Base-by-base conservation (phyloP, 2,329 filamentous ascomycete genomes). In the Paramyrothecium sp. region DNA sequence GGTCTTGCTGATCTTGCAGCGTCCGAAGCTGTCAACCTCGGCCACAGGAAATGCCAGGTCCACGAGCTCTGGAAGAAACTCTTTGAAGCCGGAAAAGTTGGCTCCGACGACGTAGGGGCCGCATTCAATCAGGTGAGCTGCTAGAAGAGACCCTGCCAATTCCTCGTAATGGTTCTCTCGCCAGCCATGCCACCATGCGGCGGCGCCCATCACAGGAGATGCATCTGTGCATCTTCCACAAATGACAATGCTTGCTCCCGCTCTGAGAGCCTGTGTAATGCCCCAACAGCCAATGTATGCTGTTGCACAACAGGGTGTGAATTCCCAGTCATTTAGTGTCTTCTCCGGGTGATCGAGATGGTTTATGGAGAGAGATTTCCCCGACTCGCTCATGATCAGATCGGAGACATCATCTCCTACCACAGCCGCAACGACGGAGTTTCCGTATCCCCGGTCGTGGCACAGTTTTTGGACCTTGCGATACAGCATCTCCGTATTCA, bases 181-280 rank as follows among this genome's bases (percentile, higher is more conserved):
- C 84, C 82, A 87, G 1, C 73, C 69, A 54, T 86, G 76, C 78
- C 82, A 86, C 71, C 75, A 86, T 63, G 78, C 78, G 0, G 82
- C 82, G 0, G 81, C 81, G 0, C 79, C 83, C 57, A 86, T 83
- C 0, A 84, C 81, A 0, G 80, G 81, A 2, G 75, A 78, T 0
- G 81, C 80, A 60, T 81, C 79, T 0, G 78, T 73, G 1, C 78
- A 78, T 3, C 80, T 72, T 0, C 80, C 80, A 54, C 78, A 81
- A 2, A 82, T 73, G 51, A 82, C 70, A 21, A 82, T 79, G 19
- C 79, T 73, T 1, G 78, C 79, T 0, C 78, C 78, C 0, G 62
- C 64, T 3, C 70, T 65, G 1, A 82, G 68, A 2, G 73, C 80
- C 22, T 70, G 68, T 7, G 74, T 71, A 16, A 83, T 82, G 3